phyloP scores from a whole-genome alignment of 2,329 filamentous ascomycete species.

The Neofusicoccum umdonicola region DNA sequence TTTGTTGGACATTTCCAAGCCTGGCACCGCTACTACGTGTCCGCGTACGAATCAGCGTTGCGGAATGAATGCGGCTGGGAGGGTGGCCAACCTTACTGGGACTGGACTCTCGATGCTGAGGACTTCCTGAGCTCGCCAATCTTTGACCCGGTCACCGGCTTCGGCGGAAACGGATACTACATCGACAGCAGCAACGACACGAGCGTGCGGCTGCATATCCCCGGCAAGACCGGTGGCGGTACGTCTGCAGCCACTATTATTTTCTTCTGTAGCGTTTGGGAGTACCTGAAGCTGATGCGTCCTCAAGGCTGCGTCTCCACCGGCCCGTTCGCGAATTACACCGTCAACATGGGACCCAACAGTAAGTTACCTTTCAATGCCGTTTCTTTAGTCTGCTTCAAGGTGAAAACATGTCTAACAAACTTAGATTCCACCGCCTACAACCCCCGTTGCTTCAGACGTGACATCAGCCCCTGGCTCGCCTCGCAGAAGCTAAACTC shows the following conservation, averaged over 20 bases:
- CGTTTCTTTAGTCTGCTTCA: neutral
- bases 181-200: slow-evolving; percentile 15
- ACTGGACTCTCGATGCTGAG: slow-evolving; percentile 18
- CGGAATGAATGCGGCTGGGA: slow-evolving; percentile 7
- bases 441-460: slow-evolving; percentile 12
- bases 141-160: slow-evolving; percentile 15
- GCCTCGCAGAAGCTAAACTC: slow-evolving; percentile 11
- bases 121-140: slow-evolving; percentile 10
- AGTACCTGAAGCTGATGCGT: slow-evolving; percentile 30
- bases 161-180: slow-evolving; percentile 17
- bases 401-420: neutral
- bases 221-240: slow-evolving; percentile 7
- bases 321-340: slow-evolving; percentile 51
- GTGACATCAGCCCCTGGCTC: neutral
- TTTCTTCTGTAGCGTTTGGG: neutral
- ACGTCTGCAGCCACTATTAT: neutral
- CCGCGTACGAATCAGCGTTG: slow-evolving; percentile 1
- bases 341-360: slow-evolving; percentile 48
- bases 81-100: slow-evolving; percentile 11
- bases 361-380: neutral
- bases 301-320: slow-evolving; percentile 48
- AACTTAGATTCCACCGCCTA: slow-evolving; percentile 4
- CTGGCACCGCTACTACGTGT: slow-evolving; percentile 11
- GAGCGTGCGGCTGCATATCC: slow-evolving; percentile 1
- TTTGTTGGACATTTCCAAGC: slow-evolving; percentile 16